Percentiles rank a stretch among this genome's conserved stretches.
Evolutionary conservation across 495 filamentous ascomycete species (phyloP).

Genomic region (Penicillium verhagenii): DNA sequence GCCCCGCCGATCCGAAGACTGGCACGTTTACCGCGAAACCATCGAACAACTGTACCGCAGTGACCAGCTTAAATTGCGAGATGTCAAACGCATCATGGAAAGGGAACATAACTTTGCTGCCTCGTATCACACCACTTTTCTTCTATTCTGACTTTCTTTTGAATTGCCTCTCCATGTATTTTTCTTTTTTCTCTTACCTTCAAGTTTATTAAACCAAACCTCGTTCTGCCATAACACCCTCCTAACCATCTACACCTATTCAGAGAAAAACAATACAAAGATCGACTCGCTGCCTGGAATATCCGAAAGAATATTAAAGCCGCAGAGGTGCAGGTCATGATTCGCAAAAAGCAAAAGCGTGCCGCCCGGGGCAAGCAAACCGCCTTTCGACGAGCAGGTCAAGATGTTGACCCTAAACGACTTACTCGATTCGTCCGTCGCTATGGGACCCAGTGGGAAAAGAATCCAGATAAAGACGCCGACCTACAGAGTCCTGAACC

Average conservation of each 20-base stretch:
- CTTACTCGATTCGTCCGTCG: slow-evolving; percentile 41
- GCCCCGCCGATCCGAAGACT: slow-evolving; percentile 44
- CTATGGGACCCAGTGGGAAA: slow-evolving; percentile 28
- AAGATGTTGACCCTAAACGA: slow-evolving; percentile 39
- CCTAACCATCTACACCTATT: slow-evolving; percentile 10
- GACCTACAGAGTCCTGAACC: slow-evolving; percentile 35
- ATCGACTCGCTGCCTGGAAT: slow-evolving; percentile 44
- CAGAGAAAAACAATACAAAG: slow-evolving; percentile 51
- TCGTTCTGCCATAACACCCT: too few relatives aligned
- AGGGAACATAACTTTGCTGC: slow-evolving; percentile 42
- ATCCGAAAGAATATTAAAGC: slow-evolving; percentile 47
- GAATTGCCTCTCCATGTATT: neutral
- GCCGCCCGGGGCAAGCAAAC: slow-evolving; percentile 44
- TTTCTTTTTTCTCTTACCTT: neutral
- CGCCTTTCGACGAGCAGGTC: slow-evolving; percentile 39
- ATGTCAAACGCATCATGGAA: slow-evolving; percentile 46
- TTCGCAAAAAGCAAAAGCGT: slow-evolving; percentile 44
- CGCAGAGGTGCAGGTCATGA: slow-evolving; percentile 44
- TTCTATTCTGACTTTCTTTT: slow-evolving; percentile 3
- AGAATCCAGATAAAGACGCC: slow-evolving; percentile 21
- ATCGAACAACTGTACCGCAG: slow-evolving; percentile 45
- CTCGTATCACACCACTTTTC: slow-evolving; percentile 32
- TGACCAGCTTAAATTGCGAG: slow-evolving; percentile 42
- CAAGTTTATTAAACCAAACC: too few relatives aligned
- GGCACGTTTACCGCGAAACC: slow-evolving; percentile 39